Evolutionary conservation across 306 rosid genomes (phyloP), one percentile per base, ranked within the genome.

Genomic region (Delonix regia): DNA sequence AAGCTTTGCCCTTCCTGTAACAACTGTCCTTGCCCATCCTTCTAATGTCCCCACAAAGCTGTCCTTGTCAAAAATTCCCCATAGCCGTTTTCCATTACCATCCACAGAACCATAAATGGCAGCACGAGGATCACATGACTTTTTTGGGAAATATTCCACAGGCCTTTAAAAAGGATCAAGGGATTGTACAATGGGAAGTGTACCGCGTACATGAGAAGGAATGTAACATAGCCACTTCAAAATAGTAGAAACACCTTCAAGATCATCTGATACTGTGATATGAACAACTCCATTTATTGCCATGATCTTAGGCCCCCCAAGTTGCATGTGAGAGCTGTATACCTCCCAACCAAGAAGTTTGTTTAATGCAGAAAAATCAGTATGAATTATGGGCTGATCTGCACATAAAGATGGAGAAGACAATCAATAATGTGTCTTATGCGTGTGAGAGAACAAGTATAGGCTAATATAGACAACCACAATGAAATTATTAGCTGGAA

Each of bases 21-120:
- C 97, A 55, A 94, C 98, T 0, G 98, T 94, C 83, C 98, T 90
- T 18, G 98, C 98, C 98, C 98, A 94, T 70, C 98, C 98, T 44
- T 94, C 98, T 77, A 94, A 85, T 0, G 98, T 94, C 91, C 92
- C 98, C 55, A 94, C 87, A 69, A 94, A 94, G 90, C 98, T 94
- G 80, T 90, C 94, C 85, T 86, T 94, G 78, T 94, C 98, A 81
- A 94, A 94, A 75, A 94, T 90, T 21, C 98, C 98, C 1, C 98
- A 97, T 76, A 90, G 80, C 98, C 98, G 92, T 74, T 74, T 86
- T 69, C 97, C 97, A 49, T 87, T 78, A 67, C 85, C 84, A 76
- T 90, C 87, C 60, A 82, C 39, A 68, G 88, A 63, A 75, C 98
- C 98, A 7, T 77, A 72, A 75, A 94, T 94, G 42, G 98, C 97